These are phyloP conservation scores for Arxiozyma slooffiae DNA, from an alignment of 1,139 yeast species.

Conservation along the genomic window DNA sequence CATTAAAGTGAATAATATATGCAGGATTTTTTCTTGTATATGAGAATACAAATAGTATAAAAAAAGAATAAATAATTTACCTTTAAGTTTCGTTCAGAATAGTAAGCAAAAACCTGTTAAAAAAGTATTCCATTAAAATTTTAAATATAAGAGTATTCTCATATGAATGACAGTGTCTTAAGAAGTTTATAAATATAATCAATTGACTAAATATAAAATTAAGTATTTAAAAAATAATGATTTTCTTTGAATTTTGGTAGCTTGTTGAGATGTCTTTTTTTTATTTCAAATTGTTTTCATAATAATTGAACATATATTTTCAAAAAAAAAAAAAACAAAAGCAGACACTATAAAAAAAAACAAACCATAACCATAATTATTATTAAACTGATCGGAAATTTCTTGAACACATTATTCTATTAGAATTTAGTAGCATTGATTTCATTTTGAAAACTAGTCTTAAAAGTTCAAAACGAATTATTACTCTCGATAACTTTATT, in stretches of 20 bases:
- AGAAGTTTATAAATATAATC: slow-evolving; percentile 19
- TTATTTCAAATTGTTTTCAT: slow-evolving; percentile 12
- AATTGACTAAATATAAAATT: slow-evolving; percentile 22
- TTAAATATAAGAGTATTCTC: slow-evolving; percentile 8
- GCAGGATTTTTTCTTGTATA: slow-evolving; percentile 28
- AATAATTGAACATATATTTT: slow-evolving; percentile 8
- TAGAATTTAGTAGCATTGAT: slow-evolving; percentile 11
- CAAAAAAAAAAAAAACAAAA: slow-evolving; percentile 8
- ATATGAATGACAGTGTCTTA: slow-evolving; percentile 7
- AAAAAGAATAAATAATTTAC: slow-evolving; percentile 8
- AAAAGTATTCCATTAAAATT: slow-evolving; percentile 14
- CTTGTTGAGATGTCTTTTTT: slow-evolving; percentile 11
- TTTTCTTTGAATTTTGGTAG: slow-evolving; percentile 13
- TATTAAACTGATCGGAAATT: slow-evolving; percentile 13
- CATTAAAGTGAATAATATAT: slow-evolving; percentile 26
- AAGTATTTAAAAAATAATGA: slow-evolving; percentile 20
- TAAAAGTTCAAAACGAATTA: slow-evolving; percentile 14
- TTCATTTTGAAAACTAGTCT: slow-evolving; percentile 6
- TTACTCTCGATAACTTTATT: slow-evolving; percentile 15
- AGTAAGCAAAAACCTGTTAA: slow-evolving; percentile 10
- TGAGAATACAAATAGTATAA: slow-evolving; percentile 24
- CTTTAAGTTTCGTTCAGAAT: neutral
- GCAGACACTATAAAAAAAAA: slow-evolving; percentile 4
- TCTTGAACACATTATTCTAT: slow-evolving; percentile 14
- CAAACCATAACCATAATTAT: slow-evolving; percentile 16